These are phyloP conservation scores for Fusarium sp. DNA, from an alignment of 2,329 filamentous ascomycete genomes.

Conservation along the genomic window DNA sequence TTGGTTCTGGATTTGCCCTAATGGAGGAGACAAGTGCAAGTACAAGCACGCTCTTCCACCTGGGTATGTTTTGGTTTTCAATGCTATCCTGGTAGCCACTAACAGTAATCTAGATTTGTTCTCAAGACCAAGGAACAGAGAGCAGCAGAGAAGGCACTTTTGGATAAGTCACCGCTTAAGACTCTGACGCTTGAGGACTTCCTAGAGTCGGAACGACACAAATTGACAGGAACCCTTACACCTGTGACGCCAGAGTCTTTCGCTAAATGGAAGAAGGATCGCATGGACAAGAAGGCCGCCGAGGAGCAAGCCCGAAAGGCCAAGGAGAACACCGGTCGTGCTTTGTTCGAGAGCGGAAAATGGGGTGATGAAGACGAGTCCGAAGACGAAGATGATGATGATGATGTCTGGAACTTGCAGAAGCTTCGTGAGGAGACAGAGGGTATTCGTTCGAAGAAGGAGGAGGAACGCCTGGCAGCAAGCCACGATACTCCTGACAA, in stretches of 20 bases:
- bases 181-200: conserved; percentile 98
- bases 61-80: conserved; percentile 71
- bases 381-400: conserved; percentile 70
- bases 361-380: conserved; percentile 79
- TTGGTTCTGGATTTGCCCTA: conserved; percentile 99
- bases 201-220: conserved; percentile 94
- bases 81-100: conserved; percentile 28
- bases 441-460: conserved; percentile 75
- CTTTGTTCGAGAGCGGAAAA: conserved; percentile 95
- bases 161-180: conserved; percentile 95
- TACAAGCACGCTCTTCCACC: conserved; percentile 96
- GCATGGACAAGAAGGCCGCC: conserved; percentile 93
- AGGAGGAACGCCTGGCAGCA: conserved; percentile 73
- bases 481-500: conserved; percentile 44
- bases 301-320: conserved; percentile 90
- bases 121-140: conserved; percentile 98
- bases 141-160: conserved; percentile 91
- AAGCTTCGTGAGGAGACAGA: conserved; percentile 89
- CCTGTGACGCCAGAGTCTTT: conserved; percentile 94
- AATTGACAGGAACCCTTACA: conserved; percentile 89
- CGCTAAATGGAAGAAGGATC: conserved; percentile 96
- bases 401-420: conserved; percentile 78
- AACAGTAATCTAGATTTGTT: conserved; percentile 74
- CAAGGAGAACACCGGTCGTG: conserved; percentile 95
- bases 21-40: conserved; percentile 97